Conservation (phyloP, 1,139 yeast species). For the Candida sp. region DNA sequence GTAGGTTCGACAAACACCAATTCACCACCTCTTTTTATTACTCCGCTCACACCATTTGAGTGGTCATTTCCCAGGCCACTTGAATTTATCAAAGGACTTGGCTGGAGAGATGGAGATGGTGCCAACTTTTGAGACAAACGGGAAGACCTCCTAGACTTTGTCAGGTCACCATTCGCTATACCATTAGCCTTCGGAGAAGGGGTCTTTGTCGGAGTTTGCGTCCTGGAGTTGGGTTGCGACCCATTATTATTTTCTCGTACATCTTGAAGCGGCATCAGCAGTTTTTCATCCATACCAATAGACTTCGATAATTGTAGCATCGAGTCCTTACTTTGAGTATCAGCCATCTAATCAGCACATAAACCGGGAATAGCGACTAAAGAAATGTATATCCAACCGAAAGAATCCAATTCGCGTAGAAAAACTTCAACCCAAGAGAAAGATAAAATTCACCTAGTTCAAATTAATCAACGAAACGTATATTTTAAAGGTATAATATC, state of each 20-base stretch:
- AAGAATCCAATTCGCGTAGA: background rate
- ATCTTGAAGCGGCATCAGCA: background rate
- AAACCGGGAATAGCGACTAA: background rate
- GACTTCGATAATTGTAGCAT: background rate
- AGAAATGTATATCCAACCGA: background rate
- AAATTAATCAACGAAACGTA: no score
- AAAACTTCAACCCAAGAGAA: background rate
- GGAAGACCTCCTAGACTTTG: constrained; percentile 1
- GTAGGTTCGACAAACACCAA: constrained; percentile 54
- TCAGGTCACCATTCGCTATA: background rate
- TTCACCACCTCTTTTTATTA: constrained; percentile 11
- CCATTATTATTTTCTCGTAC: background rate
- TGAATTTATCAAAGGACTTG: constrained; percentile 10
- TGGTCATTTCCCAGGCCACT: background rate
- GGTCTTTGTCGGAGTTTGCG: background rate
- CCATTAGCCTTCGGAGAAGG: background rate
- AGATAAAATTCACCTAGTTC: no score
- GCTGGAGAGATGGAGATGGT: constrained; percentile 4
- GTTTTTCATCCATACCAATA: background rate
- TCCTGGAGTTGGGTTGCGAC: background rate
- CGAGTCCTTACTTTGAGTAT: background rate
- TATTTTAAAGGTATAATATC: no score
- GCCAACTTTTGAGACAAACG: constrained; percentile 1
- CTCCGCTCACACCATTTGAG: constrained; percentile 5
- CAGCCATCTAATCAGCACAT: background rate